These are phyloP conservation scores for Amaranthus tricolor DNA, from an alignment of 179 eudicot species.

Conservation along the genomic window DNA sequence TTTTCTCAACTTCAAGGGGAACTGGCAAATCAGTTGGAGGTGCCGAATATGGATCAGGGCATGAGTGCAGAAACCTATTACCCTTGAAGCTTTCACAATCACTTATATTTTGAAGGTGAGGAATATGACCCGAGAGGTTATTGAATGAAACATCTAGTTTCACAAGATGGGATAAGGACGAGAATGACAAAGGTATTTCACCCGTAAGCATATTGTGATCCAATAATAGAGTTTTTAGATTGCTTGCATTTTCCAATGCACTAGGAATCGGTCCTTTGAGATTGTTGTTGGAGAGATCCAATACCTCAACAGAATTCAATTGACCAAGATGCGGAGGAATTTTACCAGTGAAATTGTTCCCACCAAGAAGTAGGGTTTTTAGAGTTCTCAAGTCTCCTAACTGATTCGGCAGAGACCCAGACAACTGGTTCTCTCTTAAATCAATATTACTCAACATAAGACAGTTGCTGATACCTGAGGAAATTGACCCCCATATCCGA, in stretches of 20 bases:
- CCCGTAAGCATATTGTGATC: slow-evolving; percentile 48
- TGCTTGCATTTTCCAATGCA: slow-evolving; percentile 37
- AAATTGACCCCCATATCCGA: slow-evolving; percentile 38
- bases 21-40: slow-evolving; percentile 43
- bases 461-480: slow-evolving; percentile 34
- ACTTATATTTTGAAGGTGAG: slow-evolving; percentile 34
- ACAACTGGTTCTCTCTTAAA: slow-evolving; percentile 38
- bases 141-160: slow-evolving; percentile 49
- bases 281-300: slow-evolving; percentile 48
- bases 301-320: slow-evolving; percentile 33
- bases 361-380: slow-evolving; percentile 36
- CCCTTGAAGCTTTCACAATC: slow-evolving; percentile 47
- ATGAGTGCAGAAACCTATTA: slow-evolving; percentile 42
- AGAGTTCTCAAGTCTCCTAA: slow-evolving; percentile 37
- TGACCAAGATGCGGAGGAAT: slow-evolving; percentile 41
- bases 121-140: slow-evolving; percentile 58
- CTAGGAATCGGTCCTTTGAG: slow-evolving; percentile 45
- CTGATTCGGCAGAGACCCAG: slow-evolving; percentile 46
- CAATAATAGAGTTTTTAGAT: slow-evolving; percentile 37
- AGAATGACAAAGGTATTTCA: slow-evolving; percentile 44
- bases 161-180: slow-evolving; percentile 40
- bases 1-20: slow-evolving; percentile 42
- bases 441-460: slow-evolving; percentile 43
- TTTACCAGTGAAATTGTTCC: slow-evolving; percentile 40
- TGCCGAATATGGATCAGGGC: slow-evolving; percentile 43